These are phyloP conservation scores for Calonectria fujianensis DNA, from an alignment of 2,329 filamentous ascomycete genomes.

Conservation along the genomic window DNA sequence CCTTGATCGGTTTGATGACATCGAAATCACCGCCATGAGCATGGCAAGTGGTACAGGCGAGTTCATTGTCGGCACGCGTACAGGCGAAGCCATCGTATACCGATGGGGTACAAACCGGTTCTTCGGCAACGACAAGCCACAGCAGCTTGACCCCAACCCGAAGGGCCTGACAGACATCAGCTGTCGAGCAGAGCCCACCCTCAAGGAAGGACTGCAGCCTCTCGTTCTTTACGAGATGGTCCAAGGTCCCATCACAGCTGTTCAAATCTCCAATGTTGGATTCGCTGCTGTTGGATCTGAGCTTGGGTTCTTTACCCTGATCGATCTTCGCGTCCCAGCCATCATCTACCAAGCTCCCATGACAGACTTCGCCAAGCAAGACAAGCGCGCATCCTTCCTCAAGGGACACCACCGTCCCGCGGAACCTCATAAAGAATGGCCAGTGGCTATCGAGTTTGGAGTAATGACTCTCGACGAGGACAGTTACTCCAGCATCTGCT, in stretches of 20 bases:
- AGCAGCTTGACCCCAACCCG: slow-evolving; percentile 74
- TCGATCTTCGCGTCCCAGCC: slow-evolving; percentile 91
- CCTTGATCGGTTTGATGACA: slow-evolving; percentile 84
- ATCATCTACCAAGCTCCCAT: slow-evolving; percentile 86
- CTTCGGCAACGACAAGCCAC: slow-evolving; percentile 76
- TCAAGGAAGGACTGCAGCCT: slow-evolving; percentile 89
- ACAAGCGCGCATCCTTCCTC: slow-evolving; percentile 85
- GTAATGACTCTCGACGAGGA: slow-evolving; percentile 96
- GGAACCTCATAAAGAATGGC: slow-evolving; percentile 78
- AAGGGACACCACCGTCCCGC: slow-evolving; percentile 63
- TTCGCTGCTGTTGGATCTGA: slow-evolving; percentile 93
- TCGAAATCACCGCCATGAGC: slow-evolving; percentile 86
- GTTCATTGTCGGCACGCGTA: slow-evolving; percentile 85
- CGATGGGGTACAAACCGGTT: slow-evolving; percentile 89
- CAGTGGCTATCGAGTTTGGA: slow-evolving; percentile 90
- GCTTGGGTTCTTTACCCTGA: slow-evolving; percentile 84
- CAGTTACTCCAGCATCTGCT: slow-evolving; percentile 93
- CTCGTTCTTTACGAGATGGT: slow-evolving; percentile 88
- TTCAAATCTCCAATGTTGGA: slow-evolving; percentile 92
- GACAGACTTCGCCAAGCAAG: slow-evolving; percentile 83
- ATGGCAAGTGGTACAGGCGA: slow-evolving; percentile 89
- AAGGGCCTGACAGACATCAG: slow-evolving; percentile 85
- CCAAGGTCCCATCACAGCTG: slow-evolving; percentile 85
- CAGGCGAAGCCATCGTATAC: slow-evolving; percentile 91
- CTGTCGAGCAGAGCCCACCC: slow-evolving; percentile 79